Evolutionary conservation across 352 stramenopile species (phyloP).

Genomic region (Globisporangium carolinianum): DNA sequence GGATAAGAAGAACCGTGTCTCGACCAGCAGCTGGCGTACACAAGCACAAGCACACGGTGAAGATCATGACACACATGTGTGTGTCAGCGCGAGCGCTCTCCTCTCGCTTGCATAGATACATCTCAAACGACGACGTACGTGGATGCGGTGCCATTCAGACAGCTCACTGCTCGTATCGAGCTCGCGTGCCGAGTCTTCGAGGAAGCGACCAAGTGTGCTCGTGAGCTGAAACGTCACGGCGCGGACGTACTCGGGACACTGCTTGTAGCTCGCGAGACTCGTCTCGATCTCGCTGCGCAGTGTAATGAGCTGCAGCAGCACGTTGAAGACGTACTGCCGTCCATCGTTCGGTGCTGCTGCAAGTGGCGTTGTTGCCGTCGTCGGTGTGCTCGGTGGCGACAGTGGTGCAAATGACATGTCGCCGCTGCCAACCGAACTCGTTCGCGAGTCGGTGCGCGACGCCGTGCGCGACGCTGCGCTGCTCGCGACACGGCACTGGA

Average conservation of each 20-base stretch:
- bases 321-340: constrained; percentile 77
- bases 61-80: neutral
- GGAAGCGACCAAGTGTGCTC: constrained; percentile 32
- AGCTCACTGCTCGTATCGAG: constrained; percentile 17
- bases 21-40: constrained; percentile 46
- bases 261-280: constrained; percentile 45
- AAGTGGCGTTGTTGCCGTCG: constrained; percentile 11
- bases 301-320: constrained; percentile 70
- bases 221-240: constrained; percentile 50
- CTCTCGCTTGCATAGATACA: neutral
- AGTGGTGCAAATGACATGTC: constrained; percentile 19
- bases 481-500: constrained; percentile 15
- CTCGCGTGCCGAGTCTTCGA: constrained; percentile 23
- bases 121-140: constrained; percentile 32
- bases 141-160: constrained; percentile 50
- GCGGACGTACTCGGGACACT: constrained; percentile 50
- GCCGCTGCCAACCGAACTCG: constrained; percentile 16
- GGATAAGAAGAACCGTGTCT: constrained; percentile 65
- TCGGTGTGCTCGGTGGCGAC: constrained; percentile 12
- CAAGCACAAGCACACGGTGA: neutral
- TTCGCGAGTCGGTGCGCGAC: constrained; percentile 23
- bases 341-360: constrained; percentile 34
- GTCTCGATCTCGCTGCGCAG: constrained; percentile 65
- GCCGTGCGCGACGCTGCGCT: constrained; percentile 17
- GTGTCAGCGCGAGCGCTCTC: neutral